phyloP scores from a whole-genome alignment of 2,329 filamentous ascomycete genomes.

The Claviceps digitariae region DNA sequence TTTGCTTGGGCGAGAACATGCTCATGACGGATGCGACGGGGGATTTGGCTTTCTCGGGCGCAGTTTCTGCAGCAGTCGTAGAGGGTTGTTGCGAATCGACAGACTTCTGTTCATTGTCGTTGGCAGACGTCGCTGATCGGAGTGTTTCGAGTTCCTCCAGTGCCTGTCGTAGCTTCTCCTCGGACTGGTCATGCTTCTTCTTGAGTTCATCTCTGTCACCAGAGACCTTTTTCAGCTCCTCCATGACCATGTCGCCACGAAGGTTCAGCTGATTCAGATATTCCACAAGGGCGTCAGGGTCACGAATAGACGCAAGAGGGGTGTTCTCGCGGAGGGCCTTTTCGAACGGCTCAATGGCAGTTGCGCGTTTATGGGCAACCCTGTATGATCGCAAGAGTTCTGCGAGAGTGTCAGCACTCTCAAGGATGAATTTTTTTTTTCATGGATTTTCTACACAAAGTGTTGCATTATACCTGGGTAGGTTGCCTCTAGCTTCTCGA shows the following conservation, averaged over 20 bases:
- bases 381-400: conserved; percentile 87
- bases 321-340: conserved; percentile 83
- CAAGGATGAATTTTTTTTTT: too few species aligned
- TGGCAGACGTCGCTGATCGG: conserved; percentile 20
- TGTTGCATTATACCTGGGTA: conserved; percentile 57
- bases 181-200: conserved; percentile 57
- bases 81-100: conserved; percentile 5
- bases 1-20: conserved; percentile 35
- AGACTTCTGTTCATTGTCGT: conserved; percentile 18
- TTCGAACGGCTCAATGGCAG: conserved; percentile 87
- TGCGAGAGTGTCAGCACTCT: conserved; percentile 18
- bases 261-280: conserved; percentile 79
- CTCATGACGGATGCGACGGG: conserved; percentile 33
- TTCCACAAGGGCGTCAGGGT: conserved; percentile 73
- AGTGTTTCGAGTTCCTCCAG: conserved; percentile 48
- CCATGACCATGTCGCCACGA: conserved; percentile 84
- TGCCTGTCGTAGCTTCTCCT: conserved; percentile 47
- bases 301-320: conserved; percentile 74
- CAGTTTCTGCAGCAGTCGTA: conserved; percentile 2
- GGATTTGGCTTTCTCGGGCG: conserved; percentile 25
- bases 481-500: conserved; percentile 80
- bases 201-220: conserved; percentile 69
- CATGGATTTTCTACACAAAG: too few species aligned
- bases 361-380: conserved; percentile 74
- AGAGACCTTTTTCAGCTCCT: conserved; percentile 79